Conservation (phyloP, 257 asterid species). For the Forsythia viridissima region DNA sequence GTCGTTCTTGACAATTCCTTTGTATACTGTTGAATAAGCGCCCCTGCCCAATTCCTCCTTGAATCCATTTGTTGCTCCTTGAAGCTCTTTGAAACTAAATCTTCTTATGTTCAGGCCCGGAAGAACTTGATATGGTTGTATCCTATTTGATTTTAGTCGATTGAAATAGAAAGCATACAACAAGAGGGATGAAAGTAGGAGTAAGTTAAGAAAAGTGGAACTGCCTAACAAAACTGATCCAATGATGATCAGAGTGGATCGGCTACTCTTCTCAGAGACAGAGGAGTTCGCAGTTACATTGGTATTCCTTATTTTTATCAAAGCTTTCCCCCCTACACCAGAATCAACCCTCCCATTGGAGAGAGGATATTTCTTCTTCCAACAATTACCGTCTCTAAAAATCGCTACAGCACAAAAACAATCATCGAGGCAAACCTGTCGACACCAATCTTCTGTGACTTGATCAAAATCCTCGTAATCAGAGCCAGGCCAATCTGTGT, state of each 20-base stretch:
- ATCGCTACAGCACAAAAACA: conserved; percentile 38
- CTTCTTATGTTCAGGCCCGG: neutral
- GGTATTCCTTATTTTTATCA: conserved; percentile 27
- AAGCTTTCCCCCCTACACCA: conserved; percentile 9
- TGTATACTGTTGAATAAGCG: conserved; percentile 32
- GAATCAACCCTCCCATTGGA: conserved; percentile 29
- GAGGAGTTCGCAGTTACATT: neutral
- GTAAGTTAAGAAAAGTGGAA: neutral
- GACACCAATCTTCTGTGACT: conserved; percentile 22
- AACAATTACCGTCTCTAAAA: conserved; percentile 21
- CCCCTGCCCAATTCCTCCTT: conserved; percentile 31
- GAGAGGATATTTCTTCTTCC: conserved; percentile 38
- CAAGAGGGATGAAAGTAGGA: neutral
- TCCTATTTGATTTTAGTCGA: neutral
- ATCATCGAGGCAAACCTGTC: conserved; percentile 33
- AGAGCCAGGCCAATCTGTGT: conserved; percentile 18
- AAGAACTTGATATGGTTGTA: neutral
- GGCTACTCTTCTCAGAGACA: neutral
- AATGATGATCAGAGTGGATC: neutral
- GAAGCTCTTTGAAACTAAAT: conserved; percentile 10
- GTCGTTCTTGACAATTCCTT: conserved; percentile 14
- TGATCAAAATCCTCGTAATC: conserved; percentile 13
- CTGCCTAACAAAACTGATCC: neutral
- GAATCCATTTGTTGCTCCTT: conserved; percentile 24
- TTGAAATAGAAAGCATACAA: neutral